phyloP scores from a whole-genome alignment of 1,284 basidiomycete genomes.

The Blastosporella zonata region DNA sequence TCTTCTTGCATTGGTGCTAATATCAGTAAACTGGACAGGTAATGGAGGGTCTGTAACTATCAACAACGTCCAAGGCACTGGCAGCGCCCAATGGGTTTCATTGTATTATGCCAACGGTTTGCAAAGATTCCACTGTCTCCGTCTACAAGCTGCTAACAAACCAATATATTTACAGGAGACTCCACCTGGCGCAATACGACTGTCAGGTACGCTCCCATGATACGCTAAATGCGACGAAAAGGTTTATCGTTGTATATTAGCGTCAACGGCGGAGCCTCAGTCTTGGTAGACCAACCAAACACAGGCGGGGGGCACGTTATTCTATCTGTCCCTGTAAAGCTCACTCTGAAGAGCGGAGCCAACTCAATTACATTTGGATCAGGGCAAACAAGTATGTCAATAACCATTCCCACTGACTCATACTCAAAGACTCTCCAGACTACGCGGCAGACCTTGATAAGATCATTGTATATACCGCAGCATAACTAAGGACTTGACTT shows the following conservation, averaged over 20 bases:
- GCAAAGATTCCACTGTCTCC: neutral
- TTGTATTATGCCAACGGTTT: conserved; percentile 56
- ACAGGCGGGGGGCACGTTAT: conserved; percentile 52
- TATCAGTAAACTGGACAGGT: conserved; percentile 36
- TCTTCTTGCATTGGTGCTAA: neutral
- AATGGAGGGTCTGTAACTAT: conserved; percentile 57
- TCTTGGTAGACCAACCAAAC: conserved; percentile 54
- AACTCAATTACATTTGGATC: conserved; percentile 52
- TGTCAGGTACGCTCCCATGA: conserved; percentile 39
- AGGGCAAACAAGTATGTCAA: conserved; percentile 47
- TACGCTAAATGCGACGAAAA: neutral
- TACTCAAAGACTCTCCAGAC: conserved; percentile 28
- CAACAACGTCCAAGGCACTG: conserved; percentile 55
- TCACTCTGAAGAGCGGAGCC: conserved; percentile 46
- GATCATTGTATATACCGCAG: conserved; percentile 53
- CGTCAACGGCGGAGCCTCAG: conserved; percentile 53
- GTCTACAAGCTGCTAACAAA: neutral
- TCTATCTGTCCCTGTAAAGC: conserved; percentile 54
- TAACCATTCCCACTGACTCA: neutral
- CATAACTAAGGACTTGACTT: conserved; percentile 18
- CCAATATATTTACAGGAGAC: conserved; percentile 33
- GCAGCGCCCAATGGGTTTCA: conserved; percentile 54
- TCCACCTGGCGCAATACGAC: conserved; percentile 58
- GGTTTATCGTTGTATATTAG: conserved; percentile 26
- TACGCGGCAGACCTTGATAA: conserved; percentile 63